phyloP scores from a whole-genome alignment of 2,329 filamentous ascomycete species.

The Microdochium nivale region DNA sequence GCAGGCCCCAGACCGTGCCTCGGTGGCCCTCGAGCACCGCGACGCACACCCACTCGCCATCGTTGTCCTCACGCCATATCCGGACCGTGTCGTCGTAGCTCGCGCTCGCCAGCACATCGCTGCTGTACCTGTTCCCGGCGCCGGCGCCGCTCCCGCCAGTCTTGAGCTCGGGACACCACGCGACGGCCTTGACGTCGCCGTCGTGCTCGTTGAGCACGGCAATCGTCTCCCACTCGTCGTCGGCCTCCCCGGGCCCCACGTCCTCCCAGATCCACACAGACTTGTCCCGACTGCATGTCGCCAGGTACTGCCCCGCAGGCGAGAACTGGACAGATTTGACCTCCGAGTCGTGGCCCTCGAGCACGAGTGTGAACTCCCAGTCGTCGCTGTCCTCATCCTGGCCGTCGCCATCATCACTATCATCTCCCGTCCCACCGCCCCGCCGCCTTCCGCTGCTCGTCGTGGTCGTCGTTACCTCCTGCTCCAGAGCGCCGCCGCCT shows the following conservation, averaged over 20 bases:
- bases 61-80: constrained; percentile 81
- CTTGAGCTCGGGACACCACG: constrained; percentile 72
- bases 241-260: constrained; percentile 60
- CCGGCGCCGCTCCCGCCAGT: constrained; percentile 34
- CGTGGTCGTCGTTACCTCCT: constrained; percentile 25
- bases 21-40: constrained; percentile 70
- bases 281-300: constrained; percentile 89
- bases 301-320: constrained; percentile 68
- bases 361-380: constrained; percentile 85
- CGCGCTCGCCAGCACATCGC: constrained; percentile 75
- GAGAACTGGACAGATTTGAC: constrained; percentile 75
- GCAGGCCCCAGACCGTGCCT: constrained; percentile 84
- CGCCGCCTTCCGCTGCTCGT: neutral
- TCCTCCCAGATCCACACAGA: constrained; percentile 99
- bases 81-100: constrained; percentile 91
- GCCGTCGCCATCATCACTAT: constrained; percentile 24
- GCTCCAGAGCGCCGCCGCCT: constrained; percentile 24
- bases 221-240: constrained; percentile 95
- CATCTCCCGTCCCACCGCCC: constrained; percentile 14
- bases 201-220: constrained; percentile 92
- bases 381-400: constrained; percentile 60
- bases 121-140: constrained; percentile 28
- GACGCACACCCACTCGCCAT: constrained; percentile 87
- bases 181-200: constrained; percentile 88
- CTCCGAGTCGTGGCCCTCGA: constrained; percentile 93